Base-by-base conservation (phyloP, 371 early-diverging fungal species). In the Rhizomucor pusillus region DNA sequence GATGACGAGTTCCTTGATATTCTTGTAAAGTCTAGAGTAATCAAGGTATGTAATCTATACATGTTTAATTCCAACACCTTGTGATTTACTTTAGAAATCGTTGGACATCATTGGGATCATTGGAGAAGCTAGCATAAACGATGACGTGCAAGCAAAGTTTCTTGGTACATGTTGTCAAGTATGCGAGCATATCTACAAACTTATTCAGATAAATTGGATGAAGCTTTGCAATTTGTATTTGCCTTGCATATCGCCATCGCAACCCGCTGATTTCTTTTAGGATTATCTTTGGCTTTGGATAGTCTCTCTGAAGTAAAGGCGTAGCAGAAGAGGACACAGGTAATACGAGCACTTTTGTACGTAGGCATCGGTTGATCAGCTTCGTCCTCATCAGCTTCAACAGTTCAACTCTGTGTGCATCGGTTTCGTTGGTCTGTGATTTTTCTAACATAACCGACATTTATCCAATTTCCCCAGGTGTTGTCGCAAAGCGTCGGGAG, bases 281-380 rank as follows among this genome's bases (percentile, higher is more conserved):
- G 3, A 52, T 20, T 37, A 14, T 37, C 1, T 40, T 10, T 19
- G 41, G 24, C 35, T 41, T 52, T 20, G 37, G 37, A 0, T 23
- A 52, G 29, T 52, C 52, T 3, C 40, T 20, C 35, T 41, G 40
- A 20, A 52, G 20, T 41, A 52, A 40, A 20, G 5, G 7, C 14
- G 63, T 56, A 7, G 55, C 57, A 9, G 69, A 70, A 34, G 69
- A 64, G 25, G 64, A 65, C 25, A 58, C 66, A 24, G 47, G 52
- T 36, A 54, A 34, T 37, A 52, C 35, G 44, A 51, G 51, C 37
- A 60, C 20, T 47, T 56, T 56, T 46, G 53, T 51, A 41, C 50
- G 36, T 23, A 52, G 22, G 39, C 52, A 40, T 23, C 52, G 9
- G 35, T 40, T 52, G 1, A 40, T 41, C 1, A 52, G 52, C 41